A percentile compares a stretch with the other conserved stretches of the same genome.
Evolutionary conservation across 768 basidiomycete species (phyloP).

Genomic region (Boletus vermiculosoides): DNA sequence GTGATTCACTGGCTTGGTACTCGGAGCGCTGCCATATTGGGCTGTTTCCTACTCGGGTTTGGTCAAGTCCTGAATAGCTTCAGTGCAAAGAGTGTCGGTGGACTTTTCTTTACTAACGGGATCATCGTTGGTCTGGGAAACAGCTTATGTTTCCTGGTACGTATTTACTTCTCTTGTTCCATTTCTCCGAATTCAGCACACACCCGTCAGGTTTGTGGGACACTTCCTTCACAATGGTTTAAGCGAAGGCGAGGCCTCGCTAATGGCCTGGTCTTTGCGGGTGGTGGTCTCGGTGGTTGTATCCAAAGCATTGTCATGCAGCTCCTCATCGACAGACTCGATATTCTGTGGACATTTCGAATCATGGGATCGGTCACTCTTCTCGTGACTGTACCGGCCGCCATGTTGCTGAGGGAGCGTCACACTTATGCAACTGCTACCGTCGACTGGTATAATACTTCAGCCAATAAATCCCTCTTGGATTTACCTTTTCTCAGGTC

Average conservation of each 20-base stretch:
- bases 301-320: constrained; percentile 30
- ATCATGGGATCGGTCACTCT: constrained; percentile 32
- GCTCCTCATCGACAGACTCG: constrained; percentile 27
- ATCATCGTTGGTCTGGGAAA: constrained; percentile 31
- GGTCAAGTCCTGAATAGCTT: constrained; percentile 30
- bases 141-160: constrained; percentile 26
- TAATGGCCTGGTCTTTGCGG: constrained; percentile 35
- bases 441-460: constrained; percentile 23
- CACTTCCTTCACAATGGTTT: constrained; percentile 38
- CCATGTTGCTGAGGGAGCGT: constrained; percentile 29
- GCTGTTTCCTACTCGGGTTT: constrained; percentile 29
- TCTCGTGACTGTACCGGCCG: constrained; percentile 25
- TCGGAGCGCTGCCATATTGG: constrained; percentile 28
- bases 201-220: constrained; percentile 26
- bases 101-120: constrained; percentile 31
- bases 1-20: constrained; percentile 32
- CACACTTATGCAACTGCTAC: constrained; percentile 13
- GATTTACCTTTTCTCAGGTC: constrained; percentile 15
- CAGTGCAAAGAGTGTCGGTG: constrained; percentile 20
- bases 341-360: constrained; percentile 33
- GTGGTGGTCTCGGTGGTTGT: constrained; percentile 34
- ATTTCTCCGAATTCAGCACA: not conserved
- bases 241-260: constrained; percentile 33
- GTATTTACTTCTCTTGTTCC: not conserved
- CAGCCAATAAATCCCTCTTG: not conserved